These are phyloP conservation scores for Cutaneotrichosporon sp. DNA, from an alignment of 1,284 basidiomycete genomes.

Conservation along the genomic window DNA sequence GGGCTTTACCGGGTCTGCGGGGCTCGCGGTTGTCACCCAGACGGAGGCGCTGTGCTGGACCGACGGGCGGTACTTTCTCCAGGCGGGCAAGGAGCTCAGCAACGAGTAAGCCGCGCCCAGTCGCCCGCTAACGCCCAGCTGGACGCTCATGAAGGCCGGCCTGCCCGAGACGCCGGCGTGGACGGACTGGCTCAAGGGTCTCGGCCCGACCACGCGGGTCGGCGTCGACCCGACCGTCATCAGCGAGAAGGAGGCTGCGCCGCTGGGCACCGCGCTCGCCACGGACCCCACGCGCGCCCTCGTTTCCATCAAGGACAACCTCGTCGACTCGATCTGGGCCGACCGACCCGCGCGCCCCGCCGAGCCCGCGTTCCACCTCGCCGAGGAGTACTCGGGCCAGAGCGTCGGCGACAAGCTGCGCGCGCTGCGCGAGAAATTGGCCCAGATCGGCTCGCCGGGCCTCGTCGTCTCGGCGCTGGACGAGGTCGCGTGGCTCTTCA, in stretches of 20 bases:
- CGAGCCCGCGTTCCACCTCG: slow-evolving; percentile 66
- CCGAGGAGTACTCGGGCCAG: slow-evolving; percentile 61
- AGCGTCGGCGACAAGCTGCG: slow-evolving; percentile 62
- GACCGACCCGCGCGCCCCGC: slow-evolving; percentile 63
- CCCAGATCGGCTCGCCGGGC: slow-evolving; percentile 61
- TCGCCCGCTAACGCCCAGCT: slow-evolving; percentile 53
- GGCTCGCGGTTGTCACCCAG: slow-evolving; percentile 72
- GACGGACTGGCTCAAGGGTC: slow-evolving; percentile 72
- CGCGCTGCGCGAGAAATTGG: slow-evolving; percentile 61
- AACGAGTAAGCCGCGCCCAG: slow-evolving; percentile 52
- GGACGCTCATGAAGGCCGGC: slow-evolving; percentile 90
- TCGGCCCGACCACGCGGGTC: slow-evolving; percentile 60
- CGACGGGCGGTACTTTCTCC: slow-evolving; percentile 89
- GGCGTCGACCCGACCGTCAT: slow-evolving; percentile 79
- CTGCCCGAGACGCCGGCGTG: slow-evolving; percentile 81
- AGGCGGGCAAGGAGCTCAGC: slow-evolving; percentile 85
- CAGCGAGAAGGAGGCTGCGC: slow-evolving; percentile 55
- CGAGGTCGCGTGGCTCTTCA: slow-evolving; percentile 91
- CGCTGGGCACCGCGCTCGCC: slow-evolving; percentile 26
- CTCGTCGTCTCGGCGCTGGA: slow-evolving; percentile 76
- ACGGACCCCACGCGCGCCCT: slow-evolving; percentile 53
- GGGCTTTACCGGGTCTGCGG: slow-evolving; percentile 89
- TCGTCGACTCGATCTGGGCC: slow-evolving; percentile 77
- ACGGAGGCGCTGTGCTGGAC: slow-evolving; percentile 62
- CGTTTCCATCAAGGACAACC: slow-evolving; percentile 63